Evolutionary conservation across 148 eudicot species (phyloP).

Genomic region (Silene uniflora): DNA sequence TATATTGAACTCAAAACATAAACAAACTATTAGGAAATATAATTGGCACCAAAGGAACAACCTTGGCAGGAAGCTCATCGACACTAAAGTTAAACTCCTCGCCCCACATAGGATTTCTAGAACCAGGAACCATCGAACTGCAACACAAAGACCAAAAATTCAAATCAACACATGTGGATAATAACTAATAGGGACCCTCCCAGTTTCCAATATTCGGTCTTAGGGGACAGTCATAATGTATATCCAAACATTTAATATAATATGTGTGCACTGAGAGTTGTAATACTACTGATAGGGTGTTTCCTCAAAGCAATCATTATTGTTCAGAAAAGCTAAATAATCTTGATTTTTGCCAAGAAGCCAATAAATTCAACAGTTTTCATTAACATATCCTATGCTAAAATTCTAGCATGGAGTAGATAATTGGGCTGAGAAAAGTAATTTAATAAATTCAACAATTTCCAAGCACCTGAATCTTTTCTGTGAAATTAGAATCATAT

Average conservation of each 20-base stretch:
- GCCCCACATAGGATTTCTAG: slow-evolving; percentile 99
- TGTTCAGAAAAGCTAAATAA: not conserved
- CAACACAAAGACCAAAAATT: slow-evolving; percentile 20
- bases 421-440: not conserved
- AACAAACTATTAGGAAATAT: not conserved
- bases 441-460: not conserved
- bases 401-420: not conserved
- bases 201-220: not conserved
- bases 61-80: slow-evolving; percentile 84
- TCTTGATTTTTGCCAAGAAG: not conserved
- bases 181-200: not conserved
- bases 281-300: not conserved
- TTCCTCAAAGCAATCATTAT: not conserved
- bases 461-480: slow-evolving; percentile 41
- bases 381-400: not conserved
- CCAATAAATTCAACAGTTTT: not conserved
- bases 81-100: slow-evolving; percentile 89
- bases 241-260: not conserved
- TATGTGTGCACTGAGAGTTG: not conserved
- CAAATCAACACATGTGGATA: not conserved
- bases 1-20: not conserved
- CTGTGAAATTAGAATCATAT: slow-evolving; percentile 23
- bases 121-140: slow-evolving; percentile 97
- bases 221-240: not conserved
- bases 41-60: slow-evolving; percentile 23